Conservation (phyloP, 2,329 filamentous ascomycete genomes). For the Fusarium floridanum region DNA sequence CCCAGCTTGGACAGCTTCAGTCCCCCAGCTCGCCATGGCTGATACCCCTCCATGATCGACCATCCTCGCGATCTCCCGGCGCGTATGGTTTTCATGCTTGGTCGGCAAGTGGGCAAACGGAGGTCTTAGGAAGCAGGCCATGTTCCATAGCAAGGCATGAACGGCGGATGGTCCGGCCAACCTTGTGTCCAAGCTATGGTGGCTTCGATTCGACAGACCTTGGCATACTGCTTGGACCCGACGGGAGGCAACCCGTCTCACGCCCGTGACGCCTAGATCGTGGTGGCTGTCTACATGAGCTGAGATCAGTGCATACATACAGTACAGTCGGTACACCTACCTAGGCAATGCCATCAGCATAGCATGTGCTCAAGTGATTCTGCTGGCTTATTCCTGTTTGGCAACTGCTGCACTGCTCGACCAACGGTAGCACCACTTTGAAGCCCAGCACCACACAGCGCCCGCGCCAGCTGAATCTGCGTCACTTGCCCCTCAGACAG, state of each 20-base stretch:
- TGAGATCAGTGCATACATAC: not conserved
- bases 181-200: slow-evolving; percentile 8
- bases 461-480: slow-evolving; percentile 44
- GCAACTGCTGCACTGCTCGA: slow-evolving; percentile 20
- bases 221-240: slow-evolving; percentile 8
- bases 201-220: slow-evolving; percentile 17
- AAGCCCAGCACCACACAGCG: slow-evolving; percentile 11
- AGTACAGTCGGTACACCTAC: not conserved
- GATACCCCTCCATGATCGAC: slow-evolving; percentile 39
- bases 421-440: slow-evolving; percentile 15
- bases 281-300: slow-evolving; percentile 28
- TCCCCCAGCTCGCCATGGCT: slow-evolving; percentile 14
- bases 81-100: slow-evolving; percentile 47
- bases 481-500: slow-evolving; percentile 46
- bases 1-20: slow-evolving; percentile 31
- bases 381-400: slow-evolving; percentile 30
- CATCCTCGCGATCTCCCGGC: slow-evolving; percentile 33
- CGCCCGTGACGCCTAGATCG: slow-evolving; percentile 10
- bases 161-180: slow-evolving; percentile 24
- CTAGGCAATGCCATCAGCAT: not conserved
- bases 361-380: slow-evolving; percentile 25
- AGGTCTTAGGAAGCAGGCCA: slow-evolving; percentile 18
- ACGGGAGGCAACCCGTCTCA: slow-evolving; percentile 33
- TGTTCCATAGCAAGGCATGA: slow-evolving; percentile 13
- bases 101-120: slow-evolving; percentile 19